A percentile compares a stretch with the other conserved stretches of the same genome.
phyloP scores from a whole-genome alignment of 176 grass and related monocot genomes.

The Oryza nivara region DNA sequence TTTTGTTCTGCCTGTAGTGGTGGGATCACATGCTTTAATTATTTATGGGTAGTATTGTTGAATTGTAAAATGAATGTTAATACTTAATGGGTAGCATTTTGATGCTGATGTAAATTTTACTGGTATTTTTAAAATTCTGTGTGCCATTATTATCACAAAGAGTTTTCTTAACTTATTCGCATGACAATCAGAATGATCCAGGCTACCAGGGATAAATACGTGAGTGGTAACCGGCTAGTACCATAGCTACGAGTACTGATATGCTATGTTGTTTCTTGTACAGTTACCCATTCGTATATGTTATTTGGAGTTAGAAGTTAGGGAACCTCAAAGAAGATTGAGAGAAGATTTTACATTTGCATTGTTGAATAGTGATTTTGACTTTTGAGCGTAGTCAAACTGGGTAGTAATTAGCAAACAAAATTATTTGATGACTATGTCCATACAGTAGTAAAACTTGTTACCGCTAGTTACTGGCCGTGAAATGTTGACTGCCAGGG shows the following conservation, averaged over 20 bases:
- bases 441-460: neutral
- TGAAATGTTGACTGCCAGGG: neutral
- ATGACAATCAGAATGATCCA: neutral
- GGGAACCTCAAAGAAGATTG: neutral
- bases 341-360: neutral
- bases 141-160: neutral
- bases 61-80: conserved; percentile 7
- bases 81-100: neutral
- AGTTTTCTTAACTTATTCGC: conserved; percentile 1
- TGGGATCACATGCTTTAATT: neutral
- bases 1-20: conserved; percentile 8
- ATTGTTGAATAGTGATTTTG: neutral
- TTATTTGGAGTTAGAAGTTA: neutral
- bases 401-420: neutral
- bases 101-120: conserved; percentile 3
- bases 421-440: neutral
- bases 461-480: neutral
- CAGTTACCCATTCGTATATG: neutral
- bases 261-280: neutral
- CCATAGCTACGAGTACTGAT: neutral
- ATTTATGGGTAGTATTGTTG: conserved; percentile 1
- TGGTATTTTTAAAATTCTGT: neutral
- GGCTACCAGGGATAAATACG: neutral
- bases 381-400: neutral
- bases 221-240: neutral